Conservation (phyloP, 2,329 filamentous ascomycete genomes). For the Sarocladium brachiariae region DNA sequence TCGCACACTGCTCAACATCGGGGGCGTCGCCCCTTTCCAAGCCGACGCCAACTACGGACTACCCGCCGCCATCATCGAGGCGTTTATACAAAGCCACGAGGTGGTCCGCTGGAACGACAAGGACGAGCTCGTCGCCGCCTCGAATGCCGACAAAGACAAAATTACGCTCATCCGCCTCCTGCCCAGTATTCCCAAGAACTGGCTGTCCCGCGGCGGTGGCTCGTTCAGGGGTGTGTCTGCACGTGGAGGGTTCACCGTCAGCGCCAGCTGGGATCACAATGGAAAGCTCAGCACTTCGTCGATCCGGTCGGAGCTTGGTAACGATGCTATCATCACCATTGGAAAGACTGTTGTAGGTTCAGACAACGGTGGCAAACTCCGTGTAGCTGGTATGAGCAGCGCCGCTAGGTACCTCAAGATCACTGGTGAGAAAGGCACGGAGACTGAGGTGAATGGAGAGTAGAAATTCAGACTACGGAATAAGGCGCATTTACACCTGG, state of each 20-base stretch:
- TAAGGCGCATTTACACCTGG: too few relatives aligned
- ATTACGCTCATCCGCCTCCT: slow-evolving; percentile 3
- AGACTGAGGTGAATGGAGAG: slow-evolving; percentile 4
- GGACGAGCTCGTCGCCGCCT: not conserved
- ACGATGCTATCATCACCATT: not conserved
- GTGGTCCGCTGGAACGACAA: slow-evolving; percentile 11
- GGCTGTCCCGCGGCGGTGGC: slow-evolving; percentile 1
- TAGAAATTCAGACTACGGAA: too few relatives aligned
- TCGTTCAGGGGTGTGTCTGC: slow-evolving; percentile 1
- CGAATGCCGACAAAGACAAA: slow-evolving; percentile 1
- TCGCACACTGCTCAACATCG: slow-evolving; percentile 12
- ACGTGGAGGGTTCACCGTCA: slow-evolving; percentile 4
- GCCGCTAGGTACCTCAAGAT: slow-evolving; percentile 1
- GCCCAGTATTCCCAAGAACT: slow-evolving; percentile 4
- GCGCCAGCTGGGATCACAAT: slow-evolving; percentile 6
- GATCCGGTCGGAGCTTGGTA: not conserved
- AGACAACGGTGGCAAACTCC: not conserved
- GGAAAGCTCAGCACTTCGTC: not conserved
- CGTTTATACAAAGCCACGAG: slow-evolving; percentile 31
- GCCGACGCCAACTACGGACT: slow-evolving; percentile 39
- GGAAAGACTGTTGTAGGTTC: slow-evolving; percentile 1
- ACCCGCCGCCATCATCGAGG: slow-evolving; percentile 35
- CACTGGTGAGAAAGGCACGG: not conserved
- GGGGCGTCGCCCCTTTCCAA: slow-evolving; percentile 11
- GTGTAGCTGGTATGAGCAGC: not conserved